Base-by-base conservation (phyloP, 1,284 basidiomycete genomes). In the Moesziomyces sp. region DNA sequence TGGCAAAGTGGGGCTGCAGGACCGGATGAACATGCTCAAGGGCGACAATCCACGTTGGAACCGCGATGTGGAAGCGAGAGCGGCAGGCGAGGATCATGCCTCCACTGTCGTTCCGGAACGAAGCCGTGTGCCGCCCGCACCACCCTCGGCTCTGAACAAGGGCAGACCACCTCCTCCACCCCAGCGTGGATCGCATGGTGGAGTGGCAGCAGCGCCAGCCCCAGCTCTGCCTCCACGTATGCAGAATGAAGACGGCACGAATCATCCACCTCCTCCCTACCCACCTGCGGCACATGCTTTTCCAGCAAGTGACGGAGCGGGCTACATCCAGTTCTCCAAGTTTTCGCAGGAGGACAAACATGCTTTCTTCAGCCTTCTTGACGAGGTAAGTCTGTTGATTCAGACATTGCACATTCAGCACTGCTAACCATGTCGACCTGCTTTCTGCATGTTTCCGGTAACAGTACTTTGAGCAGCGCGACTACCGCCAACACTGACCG, bases 341-440 rank as follows among this genome's bases (percentile, higher is more conserved):
- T 79, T 81, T 56, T 72, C 71, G 11, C 63, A 61, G n/a, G 49
- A 62, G 19, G 78, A 81, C 55, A 80, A 81, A 47, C 50, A 64
- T 11, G 77, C 74, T 26, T 82, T 80, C 58, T 80, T 80, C 40
- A 55, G 53, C 18, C 55, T 80, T 16, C 68, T 83, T 16, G 78
- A 81, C 53, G 74, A 80, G 40, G 67, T 78, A 42, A 58, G 73
- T 66, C 19, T 8, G 11, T 30, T 8, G 8, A 8, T 11, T 8
- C 30, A 10, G 11, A 8, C 8, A 8, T 11, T 6, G 30, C 30
- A 11, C 2, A 10, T 21, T 23, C 54, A 6, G 19, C 16, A 3
- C 30, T 3, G 33, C 11, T 18, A 11, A 30, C 30, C 30, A 8
- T 10, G 9, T 30, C 30, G 11, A 30, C 40, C 13, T 23, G 21